Evolutionary conservation across 495 filamentous ascomycete species (phyloP).

Genomic region (Cryomyces antarcticus): DNA sequence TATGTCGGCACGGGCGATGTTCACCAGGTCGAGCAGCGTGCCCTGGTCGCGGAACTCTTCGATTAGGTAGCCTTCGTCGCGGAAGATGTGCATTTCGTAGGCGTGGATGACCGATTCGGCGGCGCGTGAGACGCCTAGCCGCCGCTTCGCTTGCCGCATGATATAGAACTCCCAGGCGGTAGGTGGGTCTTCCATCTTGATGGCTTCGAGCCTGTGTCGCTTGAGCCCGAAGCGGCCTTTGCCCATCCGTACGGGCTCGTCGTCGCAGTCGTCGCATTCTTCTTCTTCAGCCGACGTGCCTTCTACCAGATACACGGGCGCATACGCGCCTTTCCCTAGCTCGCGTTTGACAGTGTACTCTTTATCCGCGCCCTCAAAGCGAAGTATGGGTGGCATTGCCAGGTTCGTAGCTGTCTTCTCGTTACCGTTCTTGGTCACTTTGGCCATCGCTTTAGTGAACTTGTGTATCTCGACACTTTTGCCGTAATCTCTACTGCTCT

Average conservation of each 20-base stretch:
- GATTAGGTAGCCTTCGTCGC: constrained; percentile 67
- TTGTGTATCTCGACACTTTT: constrained; percentile 57
- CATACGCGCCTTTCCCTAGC: constrained; percentile 81
- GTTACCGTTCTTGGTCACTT: constrained; percentile 32
- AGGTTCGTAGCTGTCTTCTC: constrained; percentile 38
- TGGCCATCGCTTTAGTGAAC: constrained; percentile 46
- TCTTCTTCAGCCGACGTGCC: constrained; percentile 28
- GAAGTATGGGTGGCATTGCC: constrained; percentile 38
- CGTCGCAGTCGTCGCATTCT: constrained; percentile 27
- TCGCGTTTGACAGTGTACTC: constrained; percentile 68
- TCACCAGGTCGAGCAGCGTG: constrained; percentile 81
- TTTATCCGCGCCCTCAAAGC: constrained; percentile 38
- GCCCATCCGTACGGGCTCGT: constrained; percentile 14
- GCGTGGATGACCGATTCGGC: constrained; percentile 56
- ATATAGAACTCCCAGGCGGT: constrained; percentile 93
- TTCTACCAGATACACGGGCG: constrained; percentile 80
- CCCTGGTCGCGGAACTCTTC: constrained; percentile 79
- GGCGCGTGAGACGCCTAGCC: constrained; percentile 48
- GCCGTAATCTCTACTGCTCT: constrained; percentile 33
- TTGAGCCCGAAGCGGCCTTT: constrained; percentile 26
- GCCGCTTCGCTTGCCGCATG: constrained; percentile 58
- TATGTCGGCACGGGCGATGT: constrained; percentile 51
- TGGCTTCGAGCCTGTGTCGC: constrained; percentile 48
- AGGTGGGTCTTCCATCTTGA: constrained; percentile 86
- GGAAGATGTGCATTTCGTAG: constrained; percentile 74